phyloP scores from a whole-genome alignment of 139 green algal species.

The Chlamydomonas eustigma region DNA sequence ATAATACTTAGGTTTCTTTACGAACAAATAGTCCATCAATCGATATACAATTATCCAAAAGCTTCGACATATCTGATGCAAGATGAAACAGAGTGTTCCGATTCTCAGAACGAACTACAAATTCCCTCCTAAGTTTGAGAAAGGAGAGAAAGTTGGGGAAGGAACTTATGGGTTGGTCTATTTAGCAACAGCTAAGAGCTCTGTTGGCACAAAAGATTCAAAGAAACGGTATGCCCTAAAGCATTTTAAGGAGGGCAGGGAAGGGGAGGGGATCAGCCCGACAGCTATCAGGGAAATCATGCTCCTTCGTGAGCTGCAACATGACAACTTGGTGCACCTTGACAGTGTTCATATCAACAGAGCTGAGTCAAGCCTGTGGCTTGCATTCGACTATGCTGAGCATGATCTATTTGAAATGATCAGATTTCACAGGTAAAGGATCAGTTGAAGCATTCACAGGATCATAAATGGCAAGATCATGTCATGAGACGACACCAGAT shows the following conservation, averaged over 20 bases:
- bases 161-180: slow-evolving; percentile 31
- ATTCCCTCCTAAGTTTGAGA: slow-evolving; percentile 37
- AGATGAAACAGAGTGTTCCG: too few species aligned
- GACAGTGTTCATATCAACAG: slow-evolving; percentile 51
- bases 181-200: slow-evolving; percentile 35
- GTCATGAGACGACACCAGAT: neutral
- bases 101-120: too few species aligned
- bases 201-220: slow-evolving; percentile 22
- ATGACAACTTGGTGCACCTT: slow-evolving; percentile 68
- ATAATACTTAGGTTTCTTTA: too few species aligned
- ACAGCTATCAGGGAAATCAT: slow-evolving; percentile 74
- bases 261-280: slow-evolving; percentile 61
- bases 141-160: slow-evolving; percentile 59
- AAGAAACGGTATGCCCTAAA: slow-evolving; percentile 59
- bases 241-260: slow-evolving; percentile 55
- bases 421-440: slow-evolving; percentile 47
- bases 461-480: neutral
- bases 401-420: slow-evolving; percentile 81
- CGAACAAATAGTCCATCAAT: too few species aligned
- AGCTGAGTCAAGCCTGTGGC: slow-evolving; percentile 53
- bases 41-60: too few species aligned
- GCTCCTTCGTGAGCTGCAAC: slow-evolving; percentile 64
- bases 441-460: neutral
- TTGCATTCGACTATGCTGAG: slow-evolving; percentile 77
- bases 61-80: too few species aligned